Conservation (phyloP, 352 stramenopile genomes). For the Pythium dissotocum region DNA sequence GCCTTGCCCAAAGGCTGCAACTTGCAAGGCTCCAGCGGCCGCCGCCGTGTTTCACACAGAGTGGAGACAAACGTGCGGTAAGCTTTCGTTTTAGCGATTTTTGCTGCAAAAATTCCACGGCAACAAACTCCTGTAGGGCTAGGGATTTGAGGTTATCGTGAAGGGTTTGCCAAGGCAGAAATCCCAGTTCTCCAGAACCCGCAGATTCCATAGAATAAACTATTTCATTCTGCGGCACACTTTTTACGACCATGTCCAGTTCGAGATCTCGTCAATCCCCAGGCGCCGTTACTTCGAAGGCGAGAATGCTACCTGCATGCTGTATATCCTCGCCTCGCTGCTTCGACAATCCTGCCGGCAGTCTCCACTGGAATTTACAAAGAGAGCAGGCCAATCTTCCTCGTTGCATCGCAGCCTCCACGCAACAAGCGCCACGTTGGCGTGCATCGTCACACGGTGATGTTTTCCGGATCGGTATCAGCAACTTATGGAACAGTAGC, state of each 20-base stretch:
- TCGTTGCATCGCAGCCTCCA: too few relatives aligned
- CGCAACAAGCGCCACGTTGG: too few relatives aligned
- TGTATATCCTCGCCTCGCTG: neutral
- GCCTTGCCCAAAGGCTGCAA: conserved; percentile 10
- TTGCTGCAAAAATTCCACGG: neutral
- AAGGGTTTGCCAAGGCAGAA: neutral
- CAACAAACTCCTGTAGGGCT: neutral
- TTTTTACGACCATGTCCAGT: neutral
- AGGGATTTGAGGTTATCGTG: neutral
- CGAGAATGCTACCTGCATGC: neutral
- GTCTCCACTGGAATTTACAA: too few relatives aligned
- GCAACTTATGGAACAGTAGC: neutral
- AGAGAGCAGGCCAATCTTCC: too few relatives aligned
- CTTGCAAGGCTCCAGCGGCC: neutral
- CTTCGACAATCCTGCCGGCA: too few relatives aligned
- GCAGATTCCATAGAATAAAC: conserved; percentile 1
- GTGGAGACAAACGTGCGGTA: neutral
- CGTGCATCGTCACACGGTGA: neutral
- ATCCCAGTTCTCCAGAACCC: neutral
- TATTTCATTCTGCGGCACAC: neutral
- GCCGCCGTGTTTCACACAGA: neutral
- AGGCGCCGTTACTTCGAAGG: neutral
- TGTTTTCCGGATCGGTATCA: neutral
- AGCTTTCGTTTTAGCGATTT: conserved; percentile 3
- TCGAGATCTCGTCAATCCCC: neutral